A percentile compares a stretch with the other conserved stretches of the same genome.
Conservation (phyloP, 148 eudicot species). For the Salicornia ramosissima region DNA sequence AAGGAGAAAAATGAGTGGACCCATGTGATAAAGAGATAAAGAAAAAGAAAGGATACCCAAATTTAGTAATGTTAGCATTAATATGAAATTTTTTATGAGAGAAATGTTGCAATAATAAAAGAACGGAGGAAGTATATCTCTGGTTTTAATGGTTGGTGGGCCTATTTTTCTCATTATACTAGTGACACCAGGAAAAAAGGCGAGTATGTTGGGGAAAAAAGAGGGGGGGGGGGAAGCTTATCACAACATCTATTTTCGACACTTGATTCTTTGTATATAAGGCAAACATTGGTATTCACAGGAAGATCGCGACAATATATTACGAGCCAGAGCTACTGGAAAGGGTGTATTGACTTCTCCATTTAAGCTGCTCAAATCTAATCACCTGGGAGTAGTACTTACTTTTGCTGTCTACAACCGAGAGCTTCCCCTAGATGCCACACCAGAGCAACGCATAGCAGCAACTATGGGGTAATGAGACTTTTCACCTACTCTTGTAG, state of each 20-base stretch:
- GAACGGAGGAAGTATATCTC: too few species aligned
- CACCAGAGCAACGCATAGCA: conserved; percentile 62
- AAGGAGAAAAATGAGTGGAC: too few species aligned
- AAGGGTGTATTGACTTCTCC: conserved; percentile 92
- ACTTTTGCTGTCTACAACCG: conserved; percentile 82
- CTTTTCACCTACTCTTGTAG: conserved; percentile 11
- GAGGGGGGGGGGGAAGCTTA: background rate
- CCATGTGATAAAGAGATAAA: too few species aligned
- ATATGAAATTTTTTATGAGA: too few species aligned
- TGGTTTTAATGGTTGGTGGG: too few species aligned
- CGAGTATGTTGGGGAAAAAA: too few species aligned
- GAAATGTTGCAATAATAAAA: too few species aligned
- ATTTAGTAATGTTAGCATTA: too few species aligned
- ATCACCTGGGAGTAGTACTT: conserved; percentile 87
- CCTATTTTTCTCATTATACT: background rate
- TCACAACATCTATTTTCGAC: background rate
- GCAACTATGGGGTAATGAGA: conserved; percentile 77
- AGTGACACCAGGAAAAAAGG: background rate
- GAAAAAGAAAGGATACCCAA: too few species aligned
- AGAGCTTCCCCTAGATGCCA: conserved; percentile 60
- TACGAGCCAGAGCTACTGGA: conserved; percentile 90
- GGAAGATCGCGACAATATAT: conserved; percentile 94
- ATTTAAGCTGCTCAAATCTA: conserved; percentile 74
- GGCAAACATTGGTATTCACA: conserved; percentile 22
- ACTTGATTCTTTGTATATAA: background rate